Base-by-base conservation (phyloP, 768 basidiomycete genomes). In the Lentinus tigrinus region DNA sequence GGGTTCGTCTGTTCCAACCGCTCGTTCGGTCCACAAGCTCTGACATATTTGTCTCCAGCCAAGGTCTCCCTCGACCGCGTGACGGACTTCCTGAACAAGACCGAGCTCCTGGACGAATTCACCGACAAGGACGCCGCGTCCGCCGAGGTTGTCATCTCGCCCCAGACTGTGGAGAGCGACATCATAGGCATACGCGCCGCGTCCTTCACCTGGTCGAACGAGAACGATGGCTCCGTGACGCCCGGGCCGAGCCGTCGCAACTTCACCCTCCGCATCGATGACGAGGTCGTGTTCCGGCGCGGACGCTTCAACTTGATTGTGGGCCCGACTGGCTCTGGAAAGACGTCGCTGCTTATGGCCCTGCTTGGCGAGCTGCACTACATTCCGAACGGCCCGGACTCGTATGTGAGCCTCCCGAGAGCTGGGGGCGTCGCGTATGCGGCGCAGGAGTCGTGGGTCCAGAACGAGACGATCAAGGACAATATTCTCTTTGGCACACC, bases 381-480 rank as follows among this genome's bases (percentile, higher is more conserved):
- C 65, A 70, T 79, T 10, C 81, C 79, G 2, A 73, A 75, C 16
- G 69, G 74, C 13, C 75, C 81, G 3, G 78, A 82, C 34, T 85
- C 89, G 0, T 88, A 82, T 78, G 90, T 81, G 68, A 85, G 82
- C 61, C 80, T 95, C 7, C 92, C 93, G 27, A 78, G 90, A 2
- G 73, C 74, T 1, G 78, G 78, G 1, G 91, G 91, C 3, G 79
- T 95, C 31, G 85, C 90, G 2, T 93, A 90, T 67, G 88, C 88
- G 6, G 87, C 88, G 3, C 92, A 95, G 69, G 90, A 93, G 67
- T 85, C 88, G 4, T 95, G 91, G 91, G 85, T 93, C 2, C 82
- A 87, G 69, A 93, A 91, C 62, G 88, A 88, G 57, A 91, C 88
- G 0, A 89, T 91, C 52, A 77, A 74, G 74, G 76, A 81, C 19